Evolutionary conservation across 768 basidiomycete genomes (phyloP), one percentile per base, ranked within the genome.

Genomic region (Clitopilus passeckerianus): DNA sequence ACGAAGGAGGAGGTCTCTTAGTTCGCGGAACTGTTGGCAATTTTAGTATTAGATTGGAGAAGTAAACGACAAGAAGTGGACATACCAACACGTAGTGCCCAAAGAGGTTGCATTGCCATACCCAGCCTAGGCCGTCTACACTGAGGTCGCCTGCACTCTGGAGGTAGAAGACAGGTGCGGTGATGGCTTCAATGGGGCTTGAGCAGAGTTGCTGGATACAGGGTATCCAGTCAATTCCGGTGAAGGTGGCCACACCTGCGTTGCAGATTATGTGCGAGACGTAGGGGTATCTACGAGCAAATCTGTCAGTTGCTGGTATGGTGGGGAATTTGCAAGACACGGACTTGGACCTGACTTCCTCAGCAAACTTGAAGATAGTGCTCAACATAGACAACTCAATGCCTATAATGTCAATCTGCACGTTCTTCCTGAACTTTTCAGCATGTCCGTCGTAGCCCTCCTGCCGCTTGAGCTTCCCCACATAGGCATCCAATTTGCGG

Each of bases 71-170:
- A 37, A 16, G 52, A 33, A 33, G 15, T 30, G 24, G 4, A 79
- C 87, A 57, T 66, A 93, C 92, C 63, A 95, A 72, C 27, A 79
- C 80, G 67, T 87, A 94, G 70, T 93, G 91, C 0, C 87, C 86
- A 58, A 94, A 93, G 24, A 93, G 73, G 65, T 94, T 94, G 60
- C 84, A 89, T 67, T 93, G 90, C 90, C 91, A 95, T 6, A 86
- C 82, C 80, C 81, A 87, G 2, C 93, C 93, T 0, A 93, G 72
- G 5, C 87, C 85, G 63, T 95, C 91, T 4, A 73, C 71, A 62
- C 84, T 90, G 54, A 79, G 64, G 61, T 86, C 80, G 7, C 89
- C 90, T 10, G 60, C 66, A 27, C 76, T 70, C 68, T 94, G 90
- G 4, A 76, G 59, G 66, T 86, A 81, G 70, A 70, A 92, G 14